Evolutionary conservation across 129 eudicot genomes (phyloP), one percentile per base, ranked within the genome.

Genomic region (Chrysanthemum makinoi): DNA sequence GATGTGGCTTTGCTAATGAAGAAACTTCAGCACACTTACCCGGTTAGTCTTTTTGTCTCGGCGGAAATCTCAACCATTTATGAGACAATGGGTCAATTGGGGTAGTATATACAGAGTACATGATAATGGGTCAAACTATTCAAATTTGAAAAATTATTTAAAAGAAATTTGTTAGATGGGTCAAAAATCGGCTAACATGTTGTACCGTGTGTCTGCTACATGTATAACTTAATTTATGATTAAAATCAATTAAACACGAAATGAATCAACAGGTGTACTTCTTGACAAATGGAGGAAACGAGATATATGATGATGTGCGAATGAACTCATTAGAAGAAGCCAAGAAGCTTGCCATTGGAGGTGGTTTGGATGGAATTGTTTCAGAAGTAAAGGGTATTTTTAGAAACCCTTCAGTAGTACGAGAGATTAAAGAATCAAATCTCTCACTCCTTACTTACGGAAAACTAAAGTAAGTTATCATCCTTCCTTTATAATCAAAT

Each of bases 401-500:
- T 43, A 87, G 87, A 74, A 83, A 86, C 73, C 98, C 98, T 5
- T 80, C 77, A 6, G 90, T 81, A 0, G 92, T 93, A 2, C 75
- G 70, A 77, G 89, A 83, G 73, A 89, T 93, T 72, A 93, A 89
- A 62, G 96, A 93, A 56, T 68, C 88, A 48, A 82, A 87, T 28
- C 96, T 89, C 33, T 85, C 96, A 33, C 89, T 93, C 33, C 62
- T 93, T 5, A 89, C 98, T 24, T 93, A 89, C 20, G 98, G 96
- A 30, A 77, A 81, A 71, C 39, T 89, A 72, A 93, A 93, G 95
- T 89, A 82, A 86, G 87, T 74, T 13, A 28, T 12, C 22, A 12
- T 60, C 10, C 30, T 49, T 33, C 6, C 0, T 50, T 19, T 13
- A 66, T 20, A 22, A 50, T 63, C 10, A n/a, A 18, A 63, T 63